phyloP scores from a whole-genome alignment of 2,329 filamentous ascomycete genomes.

The Sarocladium kiliense region DNA sequence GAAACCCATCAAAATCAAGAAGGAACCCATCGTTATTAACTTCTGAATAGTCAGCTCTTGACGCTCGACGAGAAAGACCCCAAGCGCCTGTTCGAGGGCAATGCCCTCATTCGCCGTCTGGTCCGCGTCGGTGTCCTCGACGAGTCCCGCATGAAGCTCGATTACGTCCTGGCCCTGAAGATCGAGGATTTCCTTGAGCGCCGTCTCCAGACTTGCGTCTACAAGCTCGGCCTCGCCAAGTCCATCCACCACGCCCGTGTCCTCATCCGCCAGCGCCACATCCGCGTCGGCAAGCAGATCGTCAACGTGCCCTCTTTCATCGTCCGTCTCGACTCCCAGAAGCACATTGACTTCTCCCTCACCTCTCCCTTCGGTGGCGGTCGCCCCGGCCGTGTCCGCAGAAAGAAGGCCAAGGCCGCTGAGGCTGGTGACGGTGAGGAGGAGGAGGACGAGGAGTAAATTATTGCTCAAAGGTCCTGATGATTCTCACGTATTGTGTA shows the following conservation, averaged over 20 bases:
- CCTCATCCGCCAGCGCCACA: constrained; percentile 98
- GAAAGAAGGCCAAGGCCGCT: constrained; percentile 99
- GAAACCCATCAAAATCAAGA: too few relatives aligned
- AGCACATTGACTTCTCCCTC: constrained; percentile 99
- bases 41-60: constrained; percentile 78
- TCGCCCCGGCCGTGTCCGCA: constrained; percentile 93
- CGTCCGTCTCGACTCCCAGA: constrained; percentile 99
- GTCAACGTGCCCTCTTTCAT: constrained; percentile 99
- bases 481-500: constrained; percentile 22
- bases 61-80: constrained; percentile 99
- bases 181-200: constrained; percentile 99
- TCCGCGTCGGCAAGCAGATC: constrained; percentile 99
- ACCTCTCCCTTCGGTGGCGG: constrained; percentile 97
- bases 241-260: constrained; percentile 99
- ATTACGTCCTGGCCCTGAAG: constrained; percentile 99
- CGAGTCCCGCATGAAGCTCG: constrained; percentile 99
- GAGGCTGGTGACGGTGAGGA: constrained; percentile 79
- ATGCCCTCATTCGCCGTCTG: constrained; percentile 99
- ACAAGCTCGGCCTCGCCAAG: constrained; percentile 99
- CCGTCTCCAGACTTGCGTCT: constrained; percentile 98
- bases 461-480: constrained; percentile 19
- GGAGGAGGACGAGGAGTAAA: constrained; percentile 79
- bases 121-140: constrained; percentile 99
- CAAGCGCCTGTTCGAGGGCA: constrained; percentile 99
- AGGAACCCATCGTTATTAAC: constrained; percentile 25